Percentiles rank a stretch among this genome's conserved stretches.
These are phyloP conservation scores for Chloris gayana DNA, from an alignment of 176 grass and related monocot genomes.

Conservation along the genomic window DNA sequence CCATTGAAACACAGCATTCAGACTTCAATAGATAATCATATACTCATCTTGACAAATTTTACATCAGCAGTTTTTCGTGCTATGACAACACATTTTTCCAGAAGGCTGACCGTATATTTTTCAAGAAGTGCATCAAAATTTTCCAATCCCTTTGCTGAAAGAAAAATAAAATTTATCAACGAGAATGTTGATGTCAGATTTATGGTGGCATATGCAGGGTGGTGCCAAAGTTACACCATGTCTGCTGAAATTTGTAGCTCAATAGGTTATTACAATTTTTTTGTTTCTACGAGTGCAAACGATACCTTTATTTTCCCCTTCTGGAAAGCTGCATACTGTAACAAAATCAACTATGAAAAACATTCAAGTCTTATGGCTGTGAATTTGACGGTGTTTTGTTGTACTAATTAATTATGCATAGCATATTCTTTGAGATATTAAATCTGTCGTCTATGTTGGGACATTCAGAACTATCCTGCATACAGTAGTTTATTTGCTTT, in stretches of 20 bases:
- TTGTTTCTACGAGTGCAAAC: not conserved
- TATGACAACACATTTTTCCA: too few species aligned
- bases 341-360: not conserved
- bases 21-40: not conserved
- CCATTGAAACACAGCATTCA: not conserved
- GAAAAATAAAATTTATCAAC: not conserved
- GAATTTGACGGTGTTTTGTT: not conserved
- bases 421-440: not conserved
- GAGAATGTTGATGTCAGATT: constrained; percentile 2
- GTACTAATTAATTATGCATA: not conserved
- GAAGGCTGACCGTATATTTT: not conserved
- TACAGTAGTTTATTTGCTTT: not conserved
- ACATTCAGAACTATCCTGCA: not conserved
- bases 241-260: not conserved
- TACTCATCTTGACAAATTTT: not conserved
- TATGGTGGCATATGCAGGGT: not conserved
- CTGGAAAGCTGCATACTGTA: not conserved
- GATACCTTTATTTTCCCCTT: not conserved
- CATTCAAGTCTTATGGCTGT: not conserved
- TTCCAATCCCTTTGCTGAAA: not conserved
- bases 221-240: not conserved
- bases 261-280: not conserved
- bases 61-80: not conserved
- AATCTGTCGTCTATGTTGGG: not conserved
- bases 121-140: not conserved